These are phyloP conservation scores for Pyrus pyrifolia DNA, from an alignment of 306 rosid species.

Conservation along the genomic window DNA sequence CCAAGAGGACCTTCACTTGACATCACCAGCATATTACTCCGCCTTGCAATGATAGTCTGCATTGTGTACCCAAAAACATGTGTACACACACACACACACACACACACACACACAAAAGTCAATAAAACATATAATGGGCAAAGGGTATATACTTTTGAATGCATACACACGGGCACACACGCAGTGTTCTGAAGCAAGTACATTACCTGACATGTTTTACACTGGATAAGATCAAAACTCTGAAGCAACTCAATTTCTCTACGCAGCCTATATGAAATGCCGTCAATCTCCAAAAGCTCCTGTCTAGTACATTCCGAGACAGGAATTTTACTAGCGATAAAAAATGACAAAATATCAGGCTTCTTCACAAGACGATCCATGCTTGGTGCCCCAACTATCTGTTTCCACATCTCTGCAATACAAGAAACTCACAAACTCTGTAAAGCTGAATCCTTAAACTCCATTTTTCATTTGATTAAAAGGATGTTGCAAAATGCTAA, in stretches of 20 bases:
- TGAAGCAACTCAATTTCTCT: constrained; percentile 88
- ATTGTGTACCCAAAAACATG: neutral
- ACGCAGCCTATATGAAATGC: constrained; percentile 83
- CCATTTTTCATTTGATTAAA: neutral
- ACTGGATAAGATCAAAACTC: constrained; percentile 64
- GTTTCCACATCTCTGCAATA: constrained; percentile 87
- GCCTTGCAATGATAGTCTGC: constrained; percentile 72
- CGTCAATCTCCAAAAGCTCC: constrained; percentile 88
- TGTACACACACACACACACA: too few relatives aligned
- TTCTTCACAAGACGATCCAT: constrained; percentile 74
- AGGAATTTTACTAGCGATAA: constrained; percentile 90
- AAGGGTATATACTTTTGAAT: neutral
- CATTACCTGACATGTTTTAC: constrained; percentile 70
- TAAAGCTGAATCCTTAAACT: neutral
- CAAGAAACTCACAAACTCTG: neutral
- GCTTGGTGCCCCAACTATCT: constrained; percentile 64
- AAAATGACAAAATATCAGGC: constrained; percentile 78
- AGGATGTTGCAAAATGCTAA: neutral
- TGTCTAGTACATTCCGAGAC: constrained; percentile 93
- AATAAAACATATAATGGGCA: neutral
- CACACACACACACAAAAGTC: neutral
- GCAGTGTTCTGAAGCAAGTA: constrained; percentile 9
- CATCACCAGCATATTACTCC: constrained; percentile 95
- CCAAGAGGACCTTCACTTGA: constrained; percentile 95
- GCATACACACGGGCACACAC: neutral